Evolutionary conservation across 169 alveolate genomes (phyloP).

Genomic region (Plasmodium malariae): DNA sequence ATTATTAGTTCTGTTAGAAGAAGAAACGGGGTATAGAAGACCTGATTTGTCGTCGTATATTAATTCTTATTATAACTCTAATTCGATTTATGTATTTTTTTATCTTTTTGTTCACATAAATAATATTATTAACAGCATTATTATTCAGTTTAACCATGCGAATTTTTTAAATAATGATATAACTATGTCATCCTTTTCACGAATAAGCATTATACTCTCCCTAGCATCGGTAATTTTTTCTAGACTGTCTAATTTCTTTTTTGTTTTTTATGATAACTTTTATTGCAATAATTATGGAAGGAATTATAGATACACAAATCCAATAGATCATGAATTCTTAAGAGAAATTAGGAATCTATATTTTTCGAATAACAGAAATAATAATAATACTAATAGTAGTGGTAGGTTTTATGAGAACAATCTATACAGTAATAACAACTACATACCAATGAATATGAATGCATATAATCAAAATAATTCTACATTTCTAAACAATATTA

Average conservation of each 20-base stretch:
- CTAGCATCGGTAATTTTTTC: constrained; percentile 57
- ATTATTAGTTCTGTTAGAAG: constrained; percentile 53
- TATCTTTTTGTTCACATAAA: constrained; percentile 62
- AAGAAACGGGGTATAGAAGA: constrained; percentile 71
- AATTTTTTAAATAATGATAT: constrained; percentile 52
- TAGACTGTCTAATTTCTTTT: constrained; percentile 40
- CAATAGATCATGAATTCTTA: constrained; percentile 29
- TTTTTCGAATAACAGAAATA: constrained; percentile 19
- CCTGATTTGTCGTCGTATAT: constrained; percentile 65
- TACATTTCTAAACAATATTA: not conserved
- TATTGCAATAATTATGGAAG: constrained; percentile 49
- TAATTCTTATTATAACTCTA: constrained; percentile 40
- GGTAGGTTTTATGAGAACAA: constrained; percentile 5
- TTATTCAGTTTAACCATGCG: constrained; percentile 59
- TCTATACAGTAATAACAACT: not conserved
- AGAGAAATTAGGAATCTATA: constrained; percentile 44
- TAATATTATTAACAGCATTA: constrained; percentile 59
- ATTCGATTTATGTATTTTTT: constrained; percentile 64
- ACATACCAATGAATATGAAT: not conserved
- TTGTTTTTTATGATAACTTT: constrained; percentile 56
- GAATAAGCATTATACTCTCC: constrained; percentile 64
- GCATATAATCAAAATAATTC: not conserved
- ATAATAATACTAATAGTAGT: not conserved
- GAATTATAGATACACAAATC: constrained; percentile 31
- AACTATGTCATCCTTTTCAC: constrained; percentile 52